Conservation (phyloP, 495 filamentous ascomycete species). For the Chaetomium tenue region DNA sequence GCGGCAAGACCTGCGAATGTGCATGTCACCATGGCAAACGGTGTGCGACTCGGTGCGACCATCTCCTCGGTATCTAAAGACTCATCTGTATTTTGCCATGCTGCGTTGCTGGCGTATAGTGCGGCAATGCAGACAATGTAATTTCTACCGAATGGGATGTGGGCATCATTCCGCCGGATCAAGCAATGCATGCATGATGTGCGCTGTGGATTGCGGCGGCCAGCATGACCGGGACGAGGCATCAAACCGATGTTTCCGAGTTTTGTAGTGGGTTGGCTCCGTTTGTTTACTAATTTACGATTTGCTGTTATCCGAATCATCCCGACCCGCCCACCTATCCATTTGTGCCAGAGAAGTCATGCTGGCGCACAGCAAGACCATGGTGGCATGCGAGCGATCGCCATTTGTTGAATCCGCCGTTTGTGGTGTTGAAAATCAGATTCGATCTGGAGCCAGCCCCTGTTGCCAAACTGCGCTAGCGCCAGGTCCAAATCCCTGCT, state of each 20-base stretch:
- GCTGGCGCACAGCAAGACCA: too few relatives aligned
- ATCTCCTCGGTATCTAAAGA: neutral
- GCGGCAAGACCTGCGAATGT: neutral
- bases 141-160: too few relatives aligned
- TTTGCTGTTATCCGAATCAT: too few relatives aligned
- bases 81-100: neutral
- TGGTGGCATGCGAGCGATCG: neutral
- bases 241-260: too few relatives aligned
- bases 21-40: neutral
- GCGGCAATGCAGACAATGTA: neutral
- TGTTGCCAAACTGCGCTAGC: constrained; percentile 18
- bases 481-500: constrained; percentile 17
- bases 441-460: constrained; percentile 6
- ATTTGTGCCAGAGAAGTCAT: too few relatives aligned
- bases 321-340: too few relatives aligned
- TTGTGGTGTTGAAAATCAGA: constrained; percentile 1
- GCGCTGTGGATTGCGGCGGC: too few relatives aligned
- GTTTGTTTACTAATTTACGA: too few relatives aligned
- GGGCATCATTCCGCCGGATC: too few relatives aligned
- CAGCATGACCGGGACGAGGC: too few relatives aligned
- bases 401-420: neutral
- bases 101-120: neutral
- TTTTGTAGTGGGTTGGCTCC: too few relatives aligned
- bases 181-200: too few relatives aligned
- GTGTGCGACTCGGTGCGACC: neutral